Evolutionary conservation across 352 stramenopile species (phyloP).

Genomic region (Vaucheria bursata): DNA sequence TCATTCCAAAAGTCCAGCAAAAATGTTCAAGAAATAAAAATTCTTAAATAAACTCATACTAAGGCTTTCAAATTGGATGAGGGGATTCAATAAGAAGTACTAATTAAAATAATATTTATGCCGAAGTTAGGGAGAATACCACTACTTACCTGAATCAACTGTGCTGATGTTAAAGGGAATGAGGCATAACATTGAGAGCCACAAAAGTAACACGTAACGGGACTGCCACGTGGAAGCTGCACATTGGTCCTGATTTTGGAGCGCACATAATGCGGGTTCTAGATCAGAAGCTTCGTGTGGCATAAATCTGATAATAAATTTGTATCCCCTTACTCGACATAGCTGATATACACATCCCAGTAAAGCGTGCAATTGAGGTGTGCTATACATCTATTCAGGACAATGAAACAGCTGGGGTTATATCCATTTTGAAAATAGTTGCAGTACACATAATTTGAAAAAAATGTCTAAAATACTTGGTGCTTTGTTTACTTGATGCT

Average conservation of each 20-base stretch:
- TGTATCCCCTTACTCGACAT: conserved; percentile 87
- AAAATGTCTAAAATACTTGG: too few relatives aligned
- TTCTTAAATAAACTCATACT: too few relatives aligned
- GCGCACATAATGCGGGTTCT: conserved; percentile 72
- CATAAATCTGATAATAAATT: conserved; percentile 87
- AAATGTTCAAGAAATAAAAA: too few relatives aligned
- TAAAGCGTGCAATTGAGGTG: conserved; percentile 60
- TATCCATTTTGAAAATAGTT: too few relatives aligned
- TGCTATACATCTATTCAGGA: conserved; percentile 43
- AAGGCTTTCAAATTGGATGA: too few relatives aligned
- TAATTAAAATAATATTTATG: neutral
- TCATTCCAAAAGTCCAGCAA: too few relatives aligned
- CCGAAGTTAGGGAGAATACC: neutral
- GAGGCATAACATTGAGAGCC: conserved; percentile 92
- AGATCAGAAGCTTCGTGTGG: conserved; percentile 89
- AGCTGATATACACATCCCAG: conserved; percentile 87
- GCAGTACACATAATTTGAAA: too few relatives aligned
- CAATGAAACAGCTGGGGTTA: too few relatives aligned
- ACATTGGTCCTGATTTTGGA: conserved; percentile 63
- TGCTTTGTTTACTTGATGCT: too few relatives aligned
- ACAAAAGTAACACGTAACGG: conserved; percentile 80
- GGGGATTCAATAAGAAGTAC: neutral
- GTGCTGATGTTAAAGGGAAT: conserved; percentile 92
- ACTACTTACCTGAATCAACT: conserved; percentile 76
- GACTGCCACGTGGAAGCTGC: conserved; percentile 71